These are phyloP conservation scores for Pseudogymnoascus sp. DNA, from an alignment of 2,329 filamentous ascomycete genomes.

Conservation along the genomic window DNA sequence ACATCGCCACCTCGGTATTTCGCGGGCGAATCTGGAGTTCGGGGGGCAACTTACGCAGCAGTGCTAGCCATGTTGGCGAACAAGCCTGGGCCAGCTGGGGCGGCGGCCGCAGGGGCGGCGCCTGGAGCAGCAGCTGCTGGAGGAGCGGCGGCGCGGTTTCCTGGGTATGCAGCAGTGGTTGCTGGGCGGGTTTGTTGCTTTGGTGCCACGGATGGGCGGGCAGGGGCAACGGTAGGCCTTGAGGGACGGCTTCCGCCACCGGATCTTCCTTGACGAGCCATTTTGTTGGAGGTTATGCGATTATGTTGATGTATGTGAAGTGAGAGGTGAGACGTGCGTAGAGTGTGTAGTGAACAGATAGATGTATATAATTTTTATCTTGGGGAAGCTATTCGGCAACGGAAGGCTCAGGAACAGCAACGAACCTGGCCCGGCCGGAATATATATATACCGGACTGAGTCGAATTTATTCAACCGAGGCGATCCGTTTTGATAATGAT, in stretches of 20 bases:
- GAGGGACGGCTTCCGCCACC: conserved; percentile 53
- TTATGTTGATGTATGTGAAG: conserved; percentile 11
- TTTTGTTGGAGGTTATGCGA: conserved; percentile 35
- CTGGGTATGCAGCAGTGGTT: conserved; percentile 51
- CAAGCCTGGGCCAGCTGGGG: conserved; percentile 62
- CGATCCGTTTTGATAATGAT: neutral
- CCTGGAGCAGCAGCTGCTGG: conserved; percentile 33
- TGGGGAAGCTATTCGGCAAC: conserved; percentile 1
- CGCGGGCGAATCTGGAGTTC: neutral
- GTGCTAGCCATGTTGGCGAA: conserved; percentile 97
- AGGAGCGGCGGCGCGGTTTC: conserved; percentile 39
- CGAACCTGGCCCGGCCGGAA: conserved; percentile 2
- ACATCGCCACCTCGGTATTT: neutral
- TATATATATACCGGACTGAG: neutral
- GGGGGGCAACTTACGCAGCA: conserved; percentile 70
- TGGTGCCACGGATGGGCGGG: conserved; percentile 45
- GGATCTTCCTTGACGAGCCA: conserved; percentile 73
- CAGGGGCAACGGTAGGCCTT: conserved; percentile 57
- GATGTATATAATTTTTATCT: conserved; percentile 10
- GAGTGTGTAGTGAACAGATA: conserved; percentile 18
- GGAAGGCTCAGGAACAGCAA: neutral
- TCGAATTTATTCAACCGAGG: neutral
- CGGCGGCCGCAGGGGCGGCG: neutral
- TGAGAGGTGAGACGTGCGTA: neutral
- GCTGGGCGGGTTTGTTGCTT: conserved; percentile 63